phyloP scores from a whole-genome alignment of 768 basidiomycete species.

The Pleurotus ostreatus region DNA sequence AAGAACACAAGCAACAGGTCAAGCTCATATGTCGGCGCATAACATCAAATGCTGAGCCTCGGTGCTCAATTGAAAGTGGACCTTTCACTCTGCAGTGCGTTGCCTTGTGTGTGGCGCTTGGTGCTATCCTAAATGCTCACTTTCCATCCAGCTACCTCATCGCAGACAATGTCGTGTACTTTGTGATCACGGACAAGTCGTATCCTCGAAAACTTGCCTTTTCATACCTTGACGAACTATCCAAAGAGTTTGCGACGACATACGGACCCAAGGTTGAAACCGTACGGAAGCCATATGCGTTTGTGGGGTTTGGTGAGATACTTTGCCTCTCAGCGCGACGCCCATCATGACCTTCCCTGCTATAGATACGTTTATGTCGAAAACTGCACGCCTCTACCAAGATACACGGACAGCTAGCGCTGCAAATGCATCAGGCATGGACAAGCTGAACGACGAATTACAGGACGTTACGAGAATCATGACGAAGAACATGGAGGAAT shows the following conservation, averaged over 20 bases:
- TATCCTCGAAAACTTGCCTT: constrained; percentile 97
- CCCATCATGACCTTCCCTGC: background rate
- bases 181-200: constrained; percentile 94
- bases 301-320: constrained; percentile 86
- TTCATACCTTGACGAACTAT: constrained; percentile 94
- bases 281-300: constrained; percentile 95
- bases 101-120: constrained; percentile 1
- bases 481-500: constrained; percentile 99
- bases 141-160: constrained; percentile 79
- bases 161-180: constrained; percentile 87
- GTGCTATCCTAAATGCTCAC: constrained; percentile 9
- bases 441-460: constrained; percentile 90
- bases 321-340: background rate
- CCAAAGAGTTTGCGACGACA: constrained; percentile 90
- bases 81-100: constrained; percentile 94
- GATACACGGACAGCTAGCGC: constrained; percentile 86
- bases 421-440: constrained; percentile 61
- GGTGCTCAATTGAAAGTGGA: constrained; percentile 95
- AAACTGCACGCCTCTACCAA: constrained; percentile 91
- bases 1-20: constrained; percentile 98
- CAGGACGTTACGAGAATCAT: constrained; percentile 99
- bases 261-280: constrained; percentile 93
- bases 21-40: constrained; percentile 96
- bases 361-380: constrained; percentile 97
- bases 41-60: constrained; percentile 89